phyloP scores from a whole-genome alignment of 176 grass and related monocot genomes.

The Typha latifolia region DNA sequence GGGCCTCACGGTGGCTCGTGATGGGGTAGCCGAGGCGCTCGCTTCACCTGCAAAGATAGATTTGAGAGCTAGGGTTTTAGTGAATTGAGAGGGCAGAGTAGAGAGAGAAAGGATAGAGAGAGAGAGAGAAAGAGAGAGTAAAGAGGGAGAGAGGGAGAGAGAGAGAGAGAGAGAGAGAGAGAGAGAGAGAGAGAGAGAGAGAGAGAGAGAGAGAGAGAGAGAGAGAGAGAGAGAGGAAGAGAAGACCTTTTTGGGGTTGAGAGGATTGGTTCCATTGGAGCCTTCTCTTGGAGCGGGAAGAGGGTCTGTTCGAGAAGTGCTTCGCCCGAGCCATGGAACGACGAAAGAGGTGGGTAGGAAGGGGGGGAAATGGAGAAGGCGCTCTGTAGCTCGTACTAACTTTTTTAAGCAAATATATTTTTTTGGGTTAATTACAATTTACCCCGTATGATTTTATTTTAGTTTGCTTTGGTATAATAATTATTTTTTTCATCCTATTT shows the following conservation, averaged over 20 bases:
- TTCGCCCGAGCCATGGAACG: slow-evolving; percentile 32
- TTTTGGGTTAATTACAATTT: no score
- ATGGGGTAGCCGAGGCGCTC: not conserved
- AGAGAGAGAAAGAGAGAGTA: not conserved
- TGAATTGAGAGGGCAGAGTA: not conserved
- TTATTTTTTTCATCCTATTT: no score
- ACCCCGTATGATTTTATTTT: no score
- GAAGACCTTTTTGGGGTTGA: not conserved
- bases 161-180: not conserved
- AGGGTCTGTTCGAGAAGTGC: slow-evolving; percentile 9
- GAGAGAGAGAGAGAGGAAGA: not conserved
- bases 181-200: no score
- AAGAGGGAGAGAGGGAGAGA: not conserved
- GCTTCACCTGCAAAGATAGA: not conserved
- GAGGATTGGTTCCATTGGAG: slow-evolving; percentile 11
- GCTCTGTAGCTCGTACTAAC: no score
- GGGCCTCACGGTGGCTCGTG: not conserved
- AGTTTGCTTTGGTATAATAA: no score
- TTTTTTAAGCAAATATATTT: no score
- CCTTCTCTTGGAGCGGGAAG: not conserved
- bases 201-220: not conserved
- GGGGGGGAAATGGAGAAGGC: no score
- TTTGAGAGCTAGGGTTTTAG: not conserved
- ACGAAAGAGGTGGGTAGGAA: not conserved
- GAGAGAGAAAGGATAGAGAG: no score